Percentiles rank a stretch among this genome's conserved stretches.
Evolutionary conservation across 176 grass and related monocot species (phyloP).

Genomic region (Tillandsia leiboldiana): DNA sequence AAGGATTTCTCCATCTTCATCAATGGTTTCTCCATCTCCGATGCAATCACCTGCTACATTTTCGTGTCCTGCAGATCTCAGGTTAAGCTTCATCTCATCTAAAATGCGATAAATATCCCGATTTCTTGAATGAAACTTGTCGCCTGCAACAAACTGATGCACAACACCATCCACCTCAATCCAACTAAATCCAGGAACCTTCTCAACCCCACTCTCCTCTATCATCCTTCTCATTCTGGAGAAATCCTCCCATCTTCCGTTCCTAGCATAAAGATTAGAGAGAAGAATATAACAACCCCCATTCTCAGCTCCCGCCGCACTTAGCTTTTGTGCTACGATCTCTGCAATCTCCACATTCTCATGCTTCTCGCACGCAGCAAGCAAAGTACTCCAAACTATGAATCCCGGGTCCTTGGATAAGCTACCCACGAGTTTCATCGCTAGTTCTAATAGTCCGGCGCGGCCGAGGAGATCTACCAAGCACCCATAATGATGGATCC

Average conservation of each 20-base stretch:
- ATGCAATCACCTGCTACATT: background rate
- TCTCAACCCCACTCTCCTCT: slow-evolving; percentile 23
- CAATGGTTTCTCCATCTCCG: background rate
- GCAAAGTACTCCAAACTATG: slow-evolving; percentile 45
- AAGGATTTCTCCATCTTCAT: background rate
- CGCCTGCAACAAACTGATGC: slow-evolving; percentile 39
- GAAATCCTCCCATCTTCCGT: slow-evolving; percentile 37
- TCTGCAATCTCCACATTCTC: slow-evolving; percentile 43
- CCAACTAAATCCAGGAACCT: slow-evolving; percentile 43
- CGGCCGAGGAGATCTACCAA: slow-evolving; percentile 48
- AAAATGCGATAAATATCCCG: slow-evolving; percentile 34
- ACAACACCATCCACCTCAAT: slow-evolving; percentile 36
- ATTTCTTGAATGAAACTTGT: slow-evolving; percentile 26
- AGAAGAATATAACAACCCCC: slow-evolving; percentile 41
- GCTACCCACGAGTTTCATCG: slow-evolving; percentile 24
- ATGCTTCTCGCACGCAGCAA: slow-evolving; percentile 39
- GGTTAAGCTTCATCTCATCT: slow-evolving; percentile 33
- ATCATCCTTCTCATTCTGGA: slow-evolving; percentile 34
- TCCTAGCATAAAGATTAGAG: slow-evolving; percentile 35
- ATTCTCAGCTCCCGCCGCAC: slow-evolving; percentile 13
- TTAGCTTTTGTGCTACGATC: slow-evolving; percentile 25
- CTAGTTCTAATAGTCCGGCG: slow-evolving; percentile 30
- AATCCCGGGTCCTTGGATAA: slow-evolving; percentile 24
- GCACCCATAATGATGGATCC: slow-evolving; percentile 41
- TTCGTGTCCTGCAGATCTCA: slow-evolving; percentile 26